These are phyloP conservation scores for Bimuria novae-zelandiae DNA, from an alignment of 2,329 filamentous ascomycete genomes.

Conservation along the genomic window DNA sequence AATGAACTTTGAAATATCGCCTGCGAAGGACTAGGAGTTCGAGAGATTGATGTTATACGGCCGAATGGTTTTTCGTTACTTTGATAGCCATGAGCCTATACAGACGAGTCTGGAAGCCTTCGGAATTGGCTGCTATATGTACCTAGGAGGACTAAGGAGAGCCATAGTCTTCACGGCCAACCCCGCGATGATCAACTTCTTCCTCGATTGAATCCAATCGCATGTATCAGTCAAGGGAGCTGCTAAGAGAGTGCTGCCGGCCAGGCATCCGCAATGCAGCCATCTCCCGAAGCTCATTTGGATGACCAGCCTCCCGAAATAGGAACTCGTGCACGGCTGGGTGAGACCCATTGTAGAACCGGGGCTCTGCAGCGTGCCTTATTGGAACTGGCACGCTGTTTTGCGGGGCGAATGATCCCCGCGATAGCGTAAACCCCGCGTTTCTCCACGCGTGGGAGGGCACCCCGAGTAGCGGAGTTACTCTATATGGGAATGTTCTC, in stretches of 20 bases:
- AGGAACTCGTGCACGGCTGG: too few relatives aligned
- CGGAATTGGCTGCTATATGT: conserved; percentile 4
- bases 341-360: background rate
- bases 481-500: conserved; percentile 20
- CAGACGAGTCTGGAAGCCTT: background rate
- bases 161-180: too few relatives aligned
- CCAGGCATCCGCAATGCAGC: too few relatives aligned
- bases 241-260: too few relatives aligned
- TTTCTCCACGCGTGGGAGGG: conserved; percentile 4
- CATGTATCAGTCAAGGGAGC: too few relatives aligned
- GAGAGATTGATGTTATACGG: background rate
- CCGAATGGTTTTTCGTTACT: background rate
- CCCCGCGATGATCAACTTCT: too few relatives aligned
- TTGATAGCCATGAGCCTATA: background rate
- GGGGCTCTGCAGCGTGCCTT: background rate
- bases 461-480: conserved; percentile 3
- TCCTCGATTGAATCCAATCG: too few relatives aligned
- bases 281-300: too few relatives aligned
- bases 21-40: background rate
- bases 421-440: conserved; percentile 15
- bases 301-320: too few relatives aligned
- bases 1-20: background rate
- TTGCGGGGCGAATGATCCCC: background rate
- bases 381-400: background rate
- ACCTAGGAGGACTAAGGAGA: too few relatives aligned